These are phyloP conservation scores for Xylariaceae sp. DNA, from an alignment of 2,329 filamentous ascomycete species.

Conservation along the genomic window DNA sequence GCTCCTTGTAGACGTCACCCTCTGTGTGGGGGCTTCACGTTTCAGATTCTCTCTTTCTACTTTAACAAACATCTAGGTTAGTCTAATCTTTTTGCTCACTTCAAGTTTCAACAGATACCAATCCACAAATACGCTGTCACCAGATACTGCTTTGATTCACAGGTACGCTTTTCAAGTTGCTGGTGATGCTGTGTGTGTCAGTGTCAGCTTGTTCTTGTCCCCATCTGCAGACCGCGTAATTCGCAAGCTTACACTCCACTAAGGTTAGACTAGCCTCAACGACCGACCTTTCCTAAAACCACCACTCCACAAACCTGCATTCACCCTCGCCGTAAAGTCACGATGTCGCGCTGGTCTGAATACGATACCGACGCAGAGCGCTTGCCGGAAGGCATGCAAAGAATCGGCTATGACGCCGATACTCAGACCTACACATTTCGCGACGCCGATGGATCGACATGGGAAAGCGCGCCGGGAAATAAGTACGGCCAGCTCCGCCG, in stretches of 20 bases:
- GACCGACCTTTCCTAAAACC: neutral
- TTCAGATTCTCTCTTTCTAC: too few species aligned
- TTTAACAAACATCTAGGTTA: too few species aligned
- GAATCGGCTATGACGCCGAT: conserved; percentile 47
- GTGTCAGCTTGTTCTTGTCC: too few species aligned
- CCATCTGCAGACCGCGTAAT: too few species aligned
- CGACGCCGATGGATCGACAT: conserved; percentile 37
- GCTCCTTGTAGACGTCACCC: too few species aligned
- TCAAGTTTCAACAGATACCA: too few species aligned
- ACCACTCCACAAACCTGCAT: neutral
- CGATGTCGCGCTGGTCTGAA: conserved; percentile 31
- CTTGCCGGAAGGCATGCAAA: conserved; percentile 43
- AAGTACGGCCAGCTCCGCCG: conserved; percentile 39
- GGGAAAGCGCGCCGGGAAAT: conserved; percentile 41
- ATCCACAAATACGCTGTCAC: too few species aligned
- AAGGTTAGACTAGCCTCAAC: neutral
- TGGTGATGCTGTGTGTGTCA: too few species aligned
- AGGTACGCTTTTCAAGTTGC: too few species aligned
- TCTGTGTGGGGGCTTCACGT: too few species aligned
- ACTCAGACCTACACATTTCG: conserved; percentile 43
- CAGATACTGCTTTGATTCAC: too few species aligned
- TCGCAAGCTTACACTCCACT: neutral
- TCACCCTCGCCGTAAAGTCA: conserved; percentile 6
- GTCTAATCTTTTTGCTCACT: too few species aligned
- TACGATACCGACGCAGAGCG: conserved; percentile 39